phyloP scores from a whole-genome alignment of 2,329 filamentous ascomycete species.

The Colletotrichum graminicola region DNA sequence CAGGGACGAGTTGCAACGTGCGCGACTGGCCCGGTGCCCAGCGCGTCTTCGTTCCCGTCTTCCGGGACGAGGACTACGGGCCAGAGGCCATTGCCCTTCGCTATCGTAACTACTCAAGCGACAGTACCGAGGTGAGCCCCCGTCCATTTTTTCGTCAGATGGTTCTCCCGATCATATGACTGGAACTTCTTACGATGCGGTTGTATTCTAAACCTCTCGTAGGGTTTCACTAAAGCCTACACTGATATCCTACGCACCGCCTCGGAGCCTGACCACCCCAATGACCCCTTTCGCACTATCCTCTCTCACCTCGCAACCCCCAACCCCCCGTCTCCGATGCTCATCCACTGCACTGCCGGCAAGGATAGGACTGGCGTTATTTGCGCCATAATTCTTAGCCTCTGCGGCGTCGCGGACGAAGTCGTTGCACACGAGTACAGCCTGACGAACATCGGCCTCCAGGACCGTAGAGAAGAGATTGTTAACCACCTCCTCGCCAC shows the following conservation, averaged over 20 bases:
- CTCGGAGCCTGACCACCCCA: conserved; percentile 47
- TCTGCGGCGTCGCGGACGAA: conserved; percentile 72
- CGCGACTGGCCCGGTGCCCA: conserved; percentile 53
- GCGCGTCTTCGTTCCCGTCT: conserved; percentile 74
- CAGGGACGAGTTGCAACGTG: conserved; percentile 46
- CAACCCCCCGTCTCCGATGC: conserved; percentile 60
- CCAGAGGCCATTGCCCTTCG: conserved; percentile 73
- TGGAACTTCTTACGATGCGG: neutral
- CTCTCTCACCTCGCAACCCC: conserved; percentile 66
- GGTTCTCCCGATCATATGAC: neutral
- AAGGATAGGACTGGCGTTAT: conserved; percentile 83
- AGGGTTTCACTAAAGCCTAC: conserved; percentile 75
- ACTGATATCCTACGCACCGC: conserved; percentile 68
- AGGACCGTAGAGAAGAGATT: conserved; percentile 64
- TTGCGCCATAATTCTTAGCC: conserved; percentile 72
- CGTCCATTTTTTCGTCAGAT: neutral
- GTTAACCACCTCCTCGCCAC: conserved; percentile 63
- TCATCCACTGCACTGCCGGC: conserved; percentile 81
- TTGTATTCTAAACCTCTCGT: conserved; percentile 16
- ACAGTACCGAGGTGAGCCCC: conserved; percentile 54
- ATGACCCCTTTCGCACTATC: conserved; percentile 61
- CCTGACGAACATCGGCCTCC: conserved; percentile 73
- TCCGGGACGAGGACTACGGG: conserved; percentile 69
- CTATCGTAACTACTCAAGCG: conserved; percentile 69
- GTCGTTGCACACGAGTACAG: conserved; percentile 76